A percentile compares a stretch with the other conserved stretches of the same genome.
Evolutionary conservation across 768 basidiomycete species (phyloP).

Genomic region (Dendrothele bispora): DNA sequence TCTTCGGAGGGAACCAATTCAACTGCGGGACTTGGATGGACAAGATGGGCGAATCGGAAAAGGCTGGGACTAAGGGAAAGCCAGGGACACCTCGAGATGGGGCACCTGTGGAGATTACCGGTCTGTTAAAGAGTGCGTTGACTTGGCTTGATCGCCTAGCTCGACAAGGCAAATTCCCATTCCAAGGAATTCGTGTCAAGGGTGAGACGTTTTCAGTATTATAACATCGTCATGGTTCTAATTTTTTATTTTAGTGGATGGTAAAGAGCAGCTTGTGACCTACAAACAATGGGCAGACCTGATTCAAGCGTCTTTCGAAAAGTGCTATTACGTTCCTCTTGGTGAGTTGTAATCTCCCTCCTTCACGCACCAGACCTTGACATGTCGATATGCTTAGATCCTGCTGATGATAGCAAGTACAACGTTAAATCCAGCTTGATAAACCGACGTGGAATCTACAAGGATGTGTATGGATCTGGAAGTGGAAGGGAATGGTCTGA

Average conservation of each 20-base stretch:
- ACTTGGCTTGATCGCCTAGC: slow-evolving; percentile 82
- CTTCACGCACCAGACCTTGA: background rate
- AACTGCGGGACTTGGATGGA: slow-evolving; percentile 99
- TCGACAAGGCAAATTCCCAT: slow-evolving; percentile 72
- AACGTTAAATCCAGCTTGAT: slow-evolving; percentile 67
- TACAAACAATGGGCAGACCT: slow-evolving; percentile 90
- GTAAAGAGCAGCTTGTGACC: slow-evolving; percentile 66
- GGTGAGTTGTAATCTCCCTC: slow-evolving; percentile 42
- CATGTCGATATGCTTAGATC: slow-evolving; percentile 45
- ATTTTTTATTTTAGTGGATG: slow-evolving; percentile 54
- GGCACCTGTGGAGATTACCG: slow-evolving; percentile 93
- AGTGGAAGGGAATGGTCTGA: slow-evolving; percentile 91
- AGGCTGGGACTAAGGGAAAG: slow-evolving; percentile 90
- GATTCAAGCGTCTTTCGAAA: slow-evolving; percentile 86
- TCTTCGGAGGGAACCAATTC: slow-evolving; percentile 79
- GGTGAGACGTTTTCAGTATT: slow-evolving; percentile 47
- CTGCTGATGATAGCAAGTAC: slow-evolving; percentile 69
- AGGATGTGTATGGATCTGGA: slow-evolving; percentile 94
- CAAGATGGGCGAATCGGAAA: slow-evolving; percentile 94
- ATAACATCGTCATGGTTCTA: background rate
- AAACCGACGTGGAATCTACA: slow-evolving; percentile 94
- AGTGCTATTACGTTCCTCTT: slow-evolving; percentile 84
- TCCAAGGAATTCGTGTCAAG: slow-evolving; percentile 81
- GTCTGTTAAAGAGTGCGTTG: slow-evolving; percentile 88
- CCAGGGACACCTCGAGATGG: slow-evolving; percentile 98